Conservation (phyloP, 2,329 filamentous ascomycete genomes). For the Fusarium sp. region DNA sequence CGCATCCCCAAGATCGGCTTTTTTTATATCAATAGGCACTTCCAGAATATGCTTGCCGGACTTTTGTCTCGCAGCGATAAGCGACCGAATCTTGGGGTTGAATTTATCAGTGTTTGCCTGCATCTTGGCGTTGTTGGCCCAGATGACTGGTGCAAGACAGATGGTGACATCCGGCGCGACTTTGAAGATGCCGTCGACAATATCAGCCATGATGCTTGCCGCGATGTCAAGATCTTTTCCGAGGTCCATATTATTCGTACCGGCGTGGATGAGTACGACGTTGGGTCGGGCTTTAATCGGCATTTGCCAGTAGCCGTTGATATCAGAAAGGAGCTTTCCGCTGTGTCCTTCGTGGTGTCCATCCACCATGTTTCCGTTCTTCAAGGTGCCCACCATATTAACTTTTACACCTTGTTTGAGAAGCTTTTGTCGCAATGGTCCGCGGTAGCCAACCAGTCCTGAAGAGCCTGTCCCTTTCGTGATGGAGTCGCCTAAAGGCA, state of each 20-base stretch:
- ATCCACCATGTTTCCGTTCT: conserved; percentile 27
- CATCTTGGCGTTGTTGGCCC: conserved; percentile 32
- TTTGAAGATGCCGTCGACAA: conserved; percentile 31
- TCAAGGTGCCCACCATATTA: conserved; percentile 29
- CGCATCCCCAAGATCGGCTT: conserved; percentile 19
- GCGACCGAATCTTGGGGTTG: conserved; percentile 16
- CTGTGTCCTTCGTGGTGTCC: conserved; percentile 33
- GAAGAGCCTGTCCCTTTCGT: conserved; percentile 35
- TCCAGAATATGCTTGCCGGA: conserved; percentile 19
- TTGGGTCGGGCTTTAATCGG: conserved; percentile 33
- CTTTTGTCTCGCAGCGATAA: conserved; percentile 9
- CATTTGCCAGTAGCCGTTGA: conserved; percentile 27
- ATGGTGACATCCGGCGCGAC: conserved; percentile 28
- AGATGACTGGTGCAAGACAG: conserved; percentile 30
- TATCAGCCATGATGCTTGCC: conserved; percentile 4
- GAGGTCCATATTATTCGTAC: conserved; percentile 37
- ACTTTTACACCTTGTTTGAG: conserved; percentile 12
- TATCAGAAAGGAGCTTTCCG: conserved; percentile 24
- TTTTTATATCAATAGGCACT: conserved; percentile 25
- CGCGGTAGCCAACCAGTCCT: conserved; percentile 22
- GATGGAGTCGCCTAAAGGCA: conserved; percentile 35
- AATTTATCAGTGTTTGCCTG: conserved; percentile 33
- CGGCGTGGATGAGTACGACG: conserved; percentile 33
- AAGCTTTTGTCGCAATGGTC: conserved; percentile 16
- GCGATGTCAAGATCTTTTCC: conserved; percentile 15